phyloP scores from a whole-genome alignment of 148 eudicot species.

The Bassia scoparia region DNA sequence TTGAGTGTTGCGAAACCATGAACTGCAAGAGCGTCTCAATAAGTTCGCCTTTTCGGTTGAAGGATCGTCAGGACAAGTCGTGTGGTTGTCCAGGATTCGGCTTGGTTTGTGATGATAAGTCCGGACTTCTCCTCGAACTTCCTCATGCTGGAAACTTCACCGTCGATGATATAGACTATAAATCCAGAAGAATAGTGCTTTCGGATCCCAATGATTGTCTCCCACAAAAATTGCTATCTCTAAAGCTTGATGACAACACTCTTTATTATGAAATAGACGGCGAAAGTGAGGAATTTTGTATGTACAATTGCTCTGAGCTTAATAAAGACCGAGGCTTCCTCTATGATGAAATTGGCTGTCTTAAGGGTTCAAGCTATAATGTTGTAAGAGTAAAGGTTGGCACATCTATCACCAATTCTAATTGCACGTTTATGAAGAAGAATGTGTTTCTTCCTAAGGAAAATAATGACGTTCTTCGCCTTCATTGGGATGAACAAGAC shows the following conservation, averaged over 20 bases:
- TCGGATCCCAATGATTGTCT: constrained; percentile 17
- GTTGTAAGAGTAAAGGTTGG: not conserved
- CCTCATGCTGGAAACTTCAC: not conserved
- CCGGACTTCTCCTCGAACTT: constrained; percentile 6
- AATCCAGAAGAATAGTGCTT: not conserved
- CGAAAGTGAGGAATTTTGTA: not conserved
- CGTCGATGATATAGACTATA: constrained; percentile 6
- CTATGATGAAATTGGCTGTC: constrained; percentile 16
- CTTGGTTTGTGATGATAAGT: constrained; percentile 2
- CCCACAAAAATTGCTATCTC: constrained; percentile 10
- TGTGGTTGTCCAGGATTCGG: constrained; percentile 20
- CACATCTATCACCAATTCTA: not conserved
- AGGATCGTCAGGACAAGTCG: not conserved
- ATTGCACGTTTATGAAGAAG: constrained; percentile 16
- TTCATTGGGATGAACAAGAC: not conserved
- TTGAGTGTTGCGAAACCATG: not conserved
- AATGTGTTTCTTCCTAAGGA: not conserved
- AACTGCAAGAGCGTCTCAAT: not conserved
- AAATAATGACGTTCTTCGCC: not conserved
- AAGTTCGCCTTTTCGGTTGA: constrained; percentile 7
- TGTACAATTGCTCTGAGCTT: constrained; percentile 17
- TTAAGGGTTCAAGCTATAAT: constrained; percentile 4
- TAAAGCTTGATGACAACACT: not conserved
- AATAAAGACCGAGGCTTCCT: no score
- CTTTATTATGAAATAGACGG: not conserved